Percentiles rank a stretch among this genome's conserved stretches.
phyloP scores from a whole-genome alignment of 2,329 filamentous ascomycete genomes.

The Knufia fluminis region DNA sequence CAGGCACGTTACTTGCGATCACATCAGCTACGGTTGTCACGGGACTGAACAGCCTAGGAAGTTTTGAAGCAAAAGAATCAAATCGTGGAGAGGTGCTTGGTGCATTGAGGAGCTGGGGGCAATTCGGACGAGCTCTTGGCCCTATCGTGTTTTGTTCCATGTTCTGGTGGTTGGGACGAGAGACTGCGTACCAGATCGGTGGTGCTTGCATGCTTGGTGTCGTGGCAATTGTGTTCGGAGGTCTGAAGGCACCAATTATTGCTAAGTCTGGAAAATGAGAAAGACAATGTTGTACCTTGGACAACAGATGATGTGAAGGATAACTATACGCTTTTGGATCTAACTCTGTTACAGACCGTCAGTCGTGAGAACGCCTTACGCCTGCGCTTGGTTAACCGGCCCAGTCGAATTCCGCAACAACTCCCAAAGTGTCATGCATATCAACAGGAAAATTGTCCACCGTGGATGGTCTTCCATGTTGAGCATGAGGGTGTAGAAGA shows the following conservation, averaged over 20 bases:
- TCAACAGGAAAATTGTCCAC: too few relatives aligned
- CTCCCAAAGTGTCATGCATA: too few relatives aligned
- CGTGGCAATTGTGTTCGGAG: constrained; percentile 58
- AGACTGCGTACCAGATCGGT: constrained; percentile 73
- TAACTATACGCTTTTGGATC: not conserved
- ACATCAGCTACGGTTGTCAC: constrained; percentile 94
- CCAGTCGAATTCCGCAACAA: too few relatives aligned
- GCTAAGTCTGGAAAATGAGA: not conserved
- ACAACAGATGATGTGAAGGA: not conserved
- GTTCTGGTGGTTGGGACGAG: constrained; percentile 96
- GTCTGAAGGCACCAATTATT: constrained; percentile 53
- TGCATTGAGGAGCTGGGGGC: constrained; percentile 68
- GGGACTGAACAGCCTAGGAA: constrained; percentile 81
- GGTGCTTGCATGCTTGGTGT: constrained; percentile 72
- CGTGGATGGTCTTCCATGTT: too few relatives aligned
- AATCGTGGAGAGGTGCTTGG: constrained; percentile 84
- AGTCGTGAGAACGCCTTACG: too few relatives aligned
- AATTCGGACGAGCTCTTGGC: constrained; percentile 77
- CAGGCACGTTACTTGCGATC: constrained; percentile 73
- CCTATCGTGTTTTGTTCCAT: constrained; percentile 86
- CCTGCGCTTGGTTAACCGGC: too few relatives aligned
- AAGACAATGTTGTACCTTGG: not conserved
- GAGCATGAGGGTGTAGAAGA: too few relatives aligned
- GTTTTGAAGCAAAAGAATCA: constrained; percentile 70
- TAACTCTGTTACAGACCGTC: too few relatives aligned